A percentile compares a stretch with the other conserved stretches of the same genome.
These are phyloP conservation scores for Podospora conica DNA, from an alignment of 495 filamentous ascomycete species.

Conservation along the genomic window DNA sequence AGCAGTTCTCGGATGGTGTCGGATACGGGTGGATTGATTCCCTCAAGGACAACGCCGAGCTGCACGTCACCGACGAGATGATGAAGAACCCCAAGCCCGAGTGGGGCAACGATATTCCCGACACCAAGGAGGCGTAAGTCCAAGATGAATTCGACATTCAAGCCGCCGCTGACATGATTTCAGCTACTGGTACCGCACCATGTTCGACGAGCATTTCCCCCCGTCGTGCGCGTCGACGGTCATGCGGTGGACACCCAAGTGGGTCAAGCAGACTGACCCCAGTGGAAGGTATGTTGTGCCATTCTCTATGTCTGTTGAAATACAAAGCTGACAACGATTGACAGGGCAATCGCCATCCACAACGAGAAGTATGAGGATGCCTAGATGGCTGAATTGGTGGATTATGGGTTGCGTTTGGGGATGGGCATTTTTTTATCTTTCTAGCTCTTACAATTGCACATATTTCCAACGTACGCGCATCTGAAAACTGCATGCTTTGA, in stretches of 20 bases:
- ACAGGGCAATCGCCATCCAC: constrained; percentile 65
- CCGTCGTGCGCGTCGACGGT: constrained; percentile 85
- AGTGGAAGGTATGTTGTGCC: constrained; percentile 68
- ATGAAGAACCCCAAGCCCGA: constrained; percentile 94
- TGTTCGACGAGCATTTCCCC: constrained; percentile 99
- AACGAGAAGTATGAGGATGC: constrained; percentile 56
- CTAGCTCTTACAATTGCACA: not conserved
- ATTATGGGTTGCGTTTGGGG: not conserved
- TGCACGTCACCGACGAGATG: constrained; percentile 88
- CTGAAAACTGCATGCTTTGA: too few relatives aligned
- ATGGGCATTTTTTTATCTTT: not conserved
- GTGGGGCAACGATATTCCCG: constrained; percentile 85
- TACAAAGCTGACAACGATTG: constrained; percentile 8
- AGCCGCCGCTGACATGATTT: constrained; percentile 1
- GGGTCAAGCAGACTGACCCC: constrained; percentile 93
- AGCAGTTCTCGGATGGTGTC: constrained; percentile 97
- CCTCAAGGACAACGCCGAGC: constrained; percentile 86
- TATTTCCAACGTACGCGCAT: not conserved
- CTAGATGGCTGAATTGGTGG: constrained; percentile 1
- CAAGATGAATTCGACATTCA: not conserved
- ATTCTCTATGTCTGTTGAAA: not conserved
- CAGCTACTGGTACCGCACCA: constrained; percentile 90
- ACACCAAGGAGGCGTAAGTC: constrained; percentile 89
- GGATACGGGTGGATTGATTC: constrained; percentile 99
- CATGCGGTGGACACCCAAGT: constrained; percentile 95